Base-by-base conservation (phyloP, 345 rosid species). In the Populus simonii region DNA sequence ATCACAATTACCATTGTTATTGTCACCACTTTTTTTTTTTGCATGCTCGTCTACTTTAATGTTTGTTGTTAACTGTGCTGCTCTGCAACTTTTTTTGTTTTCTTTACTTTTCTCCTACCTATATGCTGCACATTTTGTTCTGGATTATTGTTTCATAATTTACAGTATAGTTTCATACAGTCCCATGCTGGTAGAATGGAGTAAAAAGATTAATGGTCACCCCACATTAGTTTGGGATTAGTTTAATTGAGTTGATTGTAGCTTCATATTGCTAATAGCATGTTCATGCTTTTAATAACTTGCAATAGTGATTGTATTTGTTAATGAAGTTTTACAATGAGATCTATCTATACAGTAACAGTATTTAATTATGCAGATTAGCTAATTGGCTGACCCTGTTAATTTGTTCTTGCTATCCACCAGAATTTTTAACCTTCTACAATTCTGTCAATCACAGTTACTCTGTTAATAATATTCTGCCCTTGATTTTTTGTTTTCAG, bases 401-500 rank as follows among this genome's bases (percentile, higher is more conserved):
- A 47, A 16, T 47, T 47, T 16, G 53, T 15, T 23, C 66, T 61
- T 61, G 11, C 66, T 61, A 61, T 23, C 22, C 66, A 61, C 66
- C 15, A 61, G 29, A 61, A 22, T 61, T 5, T n/a, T 25, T 61
- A 7, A 47, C 53, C 53, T 47, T 15, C 53, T 47, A 13, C 18
- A 47, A 47, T 47, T 47, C 53, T 47, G 53, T 47, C 53, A 47
- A 15, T 47, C 53, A 47, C 53, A 4, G 18, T 47, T 15, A 16
- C 53, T 15, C 53, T 47, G 53, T 47, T 15, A 47, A 47, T 47
- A 12, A 47, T 47, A 47, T 47, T 25, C n/a, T 43, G 33, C 31
- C 3, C 63, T 35, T 22, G 43, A 55, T 31, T 74, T 25, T 59
- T 55, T 45, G 80, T 57, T 73, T 68, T 62, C 74, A 95, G 99